Evolutionary conservation across 192 early-diverging fungal genomes (phyloP).

Genomic region (Linnemannia elongata): DNA sequence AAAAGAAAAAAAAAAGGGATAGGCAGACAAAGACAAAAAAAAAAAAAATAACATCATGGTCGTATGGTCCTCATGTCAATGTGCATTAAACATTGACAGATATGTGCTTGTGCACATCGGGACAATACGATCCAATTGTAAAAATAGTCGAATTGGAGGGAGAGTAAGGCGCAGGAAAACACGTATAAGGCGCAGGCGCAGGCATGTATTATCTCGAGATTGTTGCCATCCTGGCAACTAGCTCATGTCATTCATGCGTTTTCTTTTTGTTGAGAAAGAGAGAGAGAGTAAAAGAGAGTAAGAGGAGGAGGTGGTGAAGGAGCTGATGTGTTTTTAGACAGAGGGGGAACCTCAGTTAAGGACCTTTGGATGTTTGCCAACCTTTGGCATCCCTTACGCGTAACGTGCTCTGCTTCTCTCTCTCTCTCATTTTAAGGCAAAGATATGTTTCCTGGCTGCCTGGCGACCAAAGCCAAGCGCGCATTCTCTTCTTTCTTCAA

Average conservation of each 20-base stretch:
- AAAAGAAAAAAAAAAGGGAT: not conserved
- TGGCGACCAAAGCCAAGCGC: not conserved
- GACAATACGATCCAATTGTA: not conserved
- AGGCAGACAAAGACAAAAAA: not conserved
- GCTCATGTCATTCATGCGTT: not conserved
- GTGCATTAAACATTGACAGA: not conserved
- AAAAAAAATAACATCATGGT: not conserved
- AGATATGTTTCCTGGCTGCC: not conserved
- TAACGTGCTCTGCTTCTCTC: no score
- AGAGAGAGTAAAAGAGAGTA: not conserved
- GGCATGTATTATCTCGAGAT: no score
- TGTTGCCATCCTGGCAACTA: no score
- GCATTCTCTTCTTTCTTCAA: not conserved
- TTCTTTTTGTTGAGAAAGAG: not conserved
- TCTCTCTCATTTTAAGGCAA: no score
- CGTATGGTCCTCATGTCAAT: not conserved
- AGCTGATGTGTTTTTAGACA: not conserved
- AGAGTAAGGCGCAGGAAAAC: not conserved
- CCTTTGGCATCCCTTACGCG: no score
- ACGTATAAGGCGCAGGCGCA: not conserved
- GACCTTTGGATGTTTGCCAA: not conserved
- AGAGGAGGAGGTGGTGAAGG: not conserved
- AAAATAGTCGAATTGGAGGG: not conserved
- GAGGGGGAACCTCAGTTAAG: not conserved
- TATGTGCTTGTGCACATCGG: not conserved